phyloP scores from a whole-genome alignment of 2,329 filamentous ascomycete species.

The Trichoderma simmonsii region DNA sequence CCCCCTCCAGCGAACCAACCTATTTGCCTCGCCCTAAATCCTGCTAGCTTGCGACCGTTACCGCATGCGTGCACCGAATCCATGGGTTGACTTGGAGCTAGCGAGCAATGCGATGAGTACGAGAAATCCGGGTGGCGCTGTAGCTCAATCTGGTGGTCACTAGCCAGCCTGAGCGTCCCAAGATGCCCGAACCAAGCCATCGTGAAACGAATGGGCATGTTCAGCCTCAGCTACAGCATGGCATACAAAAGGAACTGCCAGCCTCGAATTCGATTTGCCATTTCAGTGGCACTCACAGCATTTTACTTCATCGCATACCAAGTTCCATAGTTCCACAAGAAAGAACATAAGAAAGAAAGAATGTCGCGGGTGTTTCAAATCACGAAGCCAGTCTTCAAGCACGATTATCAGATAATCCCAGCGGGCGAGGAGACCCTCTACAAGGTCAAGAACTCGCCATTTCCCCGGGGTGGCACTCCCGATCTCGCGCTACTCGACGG shows the following conservation, averaged over 20 bases:
- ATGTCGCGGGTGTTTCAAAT: slow-evolving; percentile 11
- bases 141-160: background rate
- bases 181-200: background rate
- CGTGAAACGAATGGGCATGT: background rate
- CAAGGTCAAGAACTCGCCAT: slow-evolving; percentile 15
- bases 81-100: background rate
- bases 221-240: background rate
- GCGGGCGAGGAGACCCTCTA: slow-evolving; percentile 2
- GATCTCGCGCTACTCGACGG: slow-evolving; percentile 22
- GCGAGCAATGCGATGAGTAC: slow-evolving; percentile 14
- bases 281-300: background rate
- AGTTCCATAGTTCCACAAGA: background rate
- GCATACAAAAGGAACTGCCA: background rate
- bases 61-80: slow-evolving; percentile 6
- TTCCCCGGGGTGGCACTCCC: background rate
- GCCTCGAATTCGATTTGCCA: background rate
- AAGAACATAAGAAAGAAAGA: too few species aligned
- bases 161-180: background rate
- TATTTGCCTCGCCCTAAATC: background rate
- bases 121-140: slow-evolving; percentile 2
- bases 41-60: background rate
- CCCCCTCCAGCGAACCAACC: background rate
- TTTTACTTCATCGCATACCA: background rate
- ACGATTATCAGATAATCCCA: slow-evolving; percentile 9
- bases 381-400: background rate